Base-by-base conservation (phyloP, 441 rosid species). In the Arabidopsis lyrata region DNA sequence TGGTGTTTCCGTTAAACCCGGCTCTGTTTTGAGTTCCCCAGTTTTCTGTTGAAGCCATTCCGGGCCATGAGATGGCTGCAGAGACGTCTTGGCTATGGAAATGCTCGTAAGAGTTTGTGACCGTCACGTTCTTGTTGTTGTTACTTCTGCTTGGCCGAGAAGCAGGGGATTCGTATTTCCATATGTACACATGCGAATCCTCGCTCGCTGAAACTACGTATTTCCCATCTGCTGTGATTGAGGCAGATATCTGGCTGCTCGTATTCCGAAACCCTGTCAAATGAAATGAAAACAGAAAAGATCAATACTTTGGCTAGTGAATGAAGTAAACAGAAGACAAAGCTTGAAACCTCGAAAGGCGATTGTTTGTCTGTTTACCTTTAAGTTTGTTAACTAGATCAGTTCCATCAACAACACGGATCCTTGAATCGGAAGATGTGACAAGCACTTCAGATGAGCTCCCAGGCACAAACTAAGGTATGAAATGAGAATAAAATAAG, bases 391-490 rank as follows among this genome's bases (percentile, higher is more conserved):
- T 93, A 54, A 91, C 89, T 68, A 96, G 80, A 81, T 96, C 96
- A 74, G 81, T 79, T 54, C 90, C 91, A 72, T 93, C 90, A 72
- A 93, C 81, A 80, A 91, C 95, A 53, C 98, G 96, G 76, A 91
- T 75, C 76, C 98, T 87, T 53, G 98, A 96, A 86, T 96, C 99
- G 4, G 99, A 93, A 34, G 97, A 93, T 35, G 98, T 93, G 80
- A 93, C 73, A 34, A 96, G 92, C 73, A 95, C 81, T 68, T 78
- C 81, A 20, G 81, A 78, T 68, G 78, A 73, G 61, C 81, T 78
- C 79, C 97, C 97, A 18, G 89, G 89, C 12, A 87, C 91, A 89
- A 93, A 96, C 99, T 96, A 88, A 70, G 72, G 57, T 64, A 66
- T 18, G 48, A 77, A 81, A 48, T 8, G 27, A 78, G 48, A 72